Conservation (phyloP, 1,284 basidiomycete genomes). For the Ustilago trichophora region DNA sequence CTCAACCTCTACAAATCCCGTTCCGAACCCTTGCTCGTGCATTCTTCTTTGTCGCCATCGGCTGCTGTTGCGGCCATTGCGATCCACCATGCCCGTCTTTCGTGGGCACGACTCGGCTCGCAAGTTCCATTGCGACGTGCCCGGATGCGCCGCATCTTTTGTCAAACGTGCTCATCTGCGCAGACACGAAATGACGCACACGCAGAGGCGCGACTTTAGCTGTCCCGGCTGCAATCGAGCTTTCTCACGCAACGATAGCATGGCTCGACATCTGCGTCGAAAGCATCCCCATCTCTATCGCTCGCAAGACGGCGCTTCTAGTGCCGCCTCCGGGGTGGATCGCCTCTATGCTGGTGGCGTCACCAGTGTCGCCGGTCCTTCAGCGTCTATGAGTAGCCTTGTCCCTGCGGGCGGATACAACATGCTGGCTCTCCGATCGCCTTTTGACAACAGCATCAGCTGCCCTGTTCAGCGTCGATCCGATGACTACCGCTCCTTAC, state of each 20-base stretch:
- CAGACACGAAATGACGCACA: slow-evolving; percentile 47
- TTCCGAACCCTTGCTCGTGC: neutral
- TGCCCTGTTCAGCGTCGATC: slow-evolving; percentile 1
- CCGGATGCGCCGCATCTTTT: slow-evolving; percentile 42
- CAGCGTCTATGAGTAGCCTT: neutral
- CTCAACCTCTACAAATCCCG: neutral
- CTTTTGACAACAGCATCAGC: slow-evolving; percentile 13
- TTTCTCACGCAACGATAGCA: slow-evolving; percentile 45
- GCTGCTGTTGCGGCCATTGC: neutral
- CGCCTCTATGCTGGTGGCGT: slow-evolving; percentile 8
- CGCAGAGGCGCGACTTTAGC: slow-evolving; percentile 33
- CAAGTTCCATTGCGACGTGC: slow-evolving; percentile 32
- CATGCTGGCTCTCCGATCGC: slow-evolving; percentile 15
- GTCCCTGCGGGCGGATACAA: slow-evolving; percentile 6
- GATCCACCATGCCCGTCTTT: slow-evolving; percentile 28
- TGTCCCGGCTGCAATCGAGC: slow-evolving; percentile 33
- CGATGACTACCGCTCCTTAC: neutral
- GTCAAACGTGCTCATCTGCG: slow-evolving; percentile 47
- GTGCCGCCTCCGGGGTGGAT: neutral
- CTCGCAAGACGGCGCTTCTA: slow-evolving; percentile 6
- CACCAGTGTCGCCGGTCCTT: neutral
- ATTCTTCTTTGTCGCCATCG: neutral
- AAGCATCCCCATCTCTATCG: slow-evolving; percentile 41
- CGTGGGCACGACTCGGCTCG: slow-evolving; percentile 31
- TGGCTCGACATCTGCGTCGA: slow-evolving; percentile 39